Conservation (phyloP, 371 early-diverging fungal species). For the Synchytrium microbalum region DNA sequence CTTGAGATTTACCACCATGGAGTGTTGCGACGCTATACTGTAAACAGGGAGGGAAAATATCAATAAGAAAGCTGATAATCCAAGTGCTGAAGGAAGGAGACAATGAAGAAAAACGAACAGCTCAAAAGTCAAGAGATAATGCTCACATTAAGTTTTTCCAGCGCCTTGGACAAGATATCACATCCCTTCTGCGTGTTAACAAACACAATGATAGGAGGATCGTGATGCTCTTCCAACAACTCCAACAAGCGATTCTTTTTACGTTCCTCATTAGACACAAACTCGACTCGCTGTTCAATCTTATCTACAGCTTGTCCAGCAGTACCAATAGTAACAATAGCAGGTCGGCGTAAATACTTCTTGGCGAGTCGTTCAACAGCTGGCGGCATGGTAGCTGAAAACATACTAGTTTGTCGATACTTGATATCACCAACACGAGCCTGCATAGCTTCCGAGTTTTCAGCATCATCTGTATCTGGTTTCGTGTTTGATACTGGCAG, state of each 20-base stretch:
- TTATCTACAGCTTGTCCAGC: constrained; percentile 95
- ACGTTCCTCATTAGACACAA: constrained; percentile 74
- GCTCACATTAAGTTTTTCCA: constrained; percentile 61
- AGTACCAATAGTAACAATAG: constrained; percentile 94
- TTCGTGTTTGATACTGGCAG: constrained; percentile 83
- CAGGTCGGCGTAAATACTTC: constrained; percentile 81
- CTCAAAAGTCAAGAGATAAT: constrained; percentile 11
- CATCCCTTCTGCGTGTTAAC: constrained; percentile 91
- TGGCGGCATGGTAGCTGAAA: constrained; percentile 95
- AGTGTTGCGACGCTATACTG: constrained; percentile 64
- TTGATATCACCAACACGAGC: not conserved
- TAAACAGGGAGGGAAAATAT: constrained; percentile 18
- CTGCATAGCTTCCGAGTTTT: constrained; percentile 25
- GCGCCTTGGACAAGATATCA: constrained; percentile 61
- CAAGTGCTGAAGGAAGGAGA: not conserved
- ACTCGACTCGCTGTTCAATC: constrained; percentile 91
- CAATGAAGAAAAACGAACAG: constrained; percentile 3
- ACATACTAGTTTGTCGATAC: constrained; percentile 74
- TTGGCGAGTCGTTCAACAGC: constrained; percentile 69
- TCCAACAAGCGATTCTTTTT: constrained; percentile 77
- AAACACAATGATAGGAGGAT: constrained; percentile 92
- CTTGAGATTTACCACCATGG: constrained; percentile 95
- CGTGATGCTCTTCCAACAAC: constrained; percentile 56
- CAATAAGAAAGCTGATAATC: constrained; percentile 5
- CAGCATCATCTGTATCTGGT: constrained; percentile 73